A percentile compares a stretch with the other conserved stretches of the same genome.
Conservation (phyloP, 208 protist genomes). For the Acanthamoeba culbertsoni region DNA sequence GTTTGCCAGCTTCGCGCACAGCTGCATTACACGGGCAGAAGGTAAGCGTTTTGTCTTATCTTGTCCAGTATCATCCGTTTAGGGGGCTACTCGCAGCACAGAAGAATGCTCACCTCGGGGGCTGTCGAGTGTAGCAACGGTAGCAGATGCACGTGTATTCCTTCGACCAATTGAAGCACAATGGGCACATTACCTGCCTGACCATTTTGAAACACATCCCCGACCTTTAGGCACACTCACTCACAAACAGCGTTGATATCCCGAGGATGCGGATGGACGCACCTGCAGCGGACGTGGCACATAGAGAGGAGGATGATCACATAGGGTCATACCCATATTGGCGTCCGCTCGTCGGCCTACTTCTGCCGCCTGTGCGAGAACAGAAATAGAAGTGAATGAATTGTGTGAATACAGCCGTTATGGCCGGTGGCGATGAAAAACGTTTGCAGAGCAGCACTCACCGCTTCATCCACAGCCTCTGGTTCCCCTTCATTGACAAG, state of each 20-base stretch:
- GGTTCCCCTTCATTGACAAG: background rate
- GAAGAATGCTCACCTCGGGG: background rate
- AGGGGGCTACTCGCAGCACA: background rate
- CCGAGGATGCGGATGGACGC: too few relatives aligned
- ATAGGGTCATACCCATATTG: background rate
- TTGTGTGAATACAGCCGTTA: background rate
- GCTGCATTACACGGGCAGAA: too few relatives aligned
- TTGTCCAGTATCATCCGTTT: background rate
- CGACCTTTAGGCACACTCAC: background rate
- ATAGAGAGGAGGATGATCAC: background rate
- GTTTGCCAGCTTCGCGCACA: too few relatives aligned
- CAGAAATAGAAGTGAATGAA: background rate
- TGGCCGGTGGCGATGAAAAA: background rate
- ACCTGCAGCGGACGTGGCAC: background rate
- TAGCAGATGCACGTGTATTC: background rate
- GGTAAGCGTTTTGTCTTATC: too few relatives aligned
- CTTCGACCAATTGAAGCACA: background rate
- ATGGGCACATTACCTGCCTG: background rate
- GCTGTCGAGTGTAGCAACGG: background rate
- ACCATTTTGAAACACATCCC: background rate
- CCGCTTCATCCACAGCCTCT: background rate
- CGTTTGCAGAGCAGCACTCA: background rate
- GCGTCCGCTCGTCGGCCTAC: background rate
- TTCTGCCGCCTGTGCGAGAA: background rate
- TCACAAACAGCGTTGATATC: too few relatives aligned